Evolutionary conservation across 345 rosid genomes (phyloP), one percentile per base, ranked within the genome.

Genomic region (rapeseed (Brassica napus)): DNA sequence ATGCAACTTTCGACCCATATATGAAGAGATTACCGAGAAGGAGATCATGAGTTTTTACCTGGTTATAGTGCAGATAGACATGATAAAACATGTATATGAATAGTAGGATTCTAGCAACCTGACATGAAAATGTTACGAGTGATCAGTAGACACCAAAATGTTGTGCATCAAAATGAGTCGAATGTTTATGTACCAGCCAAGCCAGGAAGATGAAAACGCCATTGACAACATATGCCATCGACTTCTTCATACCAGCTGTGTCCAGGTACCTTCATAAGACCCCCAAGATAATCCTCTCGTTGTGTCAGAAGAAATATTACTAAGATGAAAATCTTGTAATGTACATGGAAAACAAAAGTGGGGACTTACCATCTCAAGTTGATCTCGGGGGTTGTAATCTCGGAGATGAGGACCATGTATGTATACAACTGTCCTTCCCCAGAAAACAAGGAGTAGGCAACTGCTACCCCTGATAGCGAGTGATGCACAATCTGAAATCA

Each of bases 381-480:
- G 75, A 94, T 86, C 87, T 85, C 97, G 1, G 98, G 98, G 18
- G 97, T 92, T 15, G 97, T 94, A 69, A 88, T 87, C 89, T 92
- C 98, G 1, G 97, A 92, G 76, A 92, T 88, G 76, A 94, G 92
- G 81, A 88, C 88, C 97, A 92, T 89, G 84, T 78, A 94, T 0
- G 91, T 87, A 59, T 94, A 92, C 52, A 94, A 83, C 79, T 94
- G 97, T 47, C 93, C 97, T 88, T 94, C 98, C 71, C 94, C 90
- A 15, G 93, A 81, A 73, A 90, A 83, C 89, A 94, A 86, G 15
- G 97, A 81, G 85, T 94, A 94, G 57, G 94, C 92, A 9, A 94
- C 90, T 2, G 97, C 87, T 69, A 88, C 77, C 55, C 86, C 88
- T 2, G 98, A 92, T 67, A 92, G 85, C 12, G 88, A 80, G 76